Evolutionary conservation across 306 rosid species (phyloP).

Genomic region (Prunus mume): DNA sequence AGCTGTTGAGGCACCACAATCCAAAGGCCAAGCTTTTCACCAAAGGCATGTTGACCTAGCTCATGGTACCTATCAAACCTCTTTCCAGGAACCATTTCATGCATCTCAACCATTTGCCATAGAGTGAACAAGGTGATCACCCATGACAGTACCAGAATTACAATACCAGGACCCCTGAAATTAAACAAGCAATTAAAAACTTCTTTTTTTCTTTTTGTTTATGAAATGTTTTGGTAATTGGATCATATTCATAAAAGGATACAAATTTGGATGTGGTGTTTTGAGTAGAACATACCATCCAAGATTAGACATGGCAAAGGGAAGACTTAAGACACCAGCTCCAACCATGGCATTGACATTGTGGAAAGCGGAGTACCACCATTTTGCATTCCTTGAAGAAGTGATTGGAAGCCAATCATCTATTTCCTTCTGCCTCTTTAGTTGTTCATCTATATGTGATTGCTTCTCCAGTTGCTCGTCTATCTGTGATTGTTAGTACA

Average conservation of each 20-base stretch:
- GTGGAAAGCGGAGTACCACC: conserved; percentile 93
- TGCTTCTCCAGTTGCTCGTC: background rate
- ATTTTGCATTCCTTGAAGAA: conserved; percentile 72
- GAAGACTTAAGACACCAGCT: conserved; percentile 80
- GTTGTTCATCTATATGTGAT: conserved; percentile 21
- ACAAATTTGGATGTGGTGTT: too few species aligned
- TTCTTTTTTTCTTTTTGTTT: too few species aligned
- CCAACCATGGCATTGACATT: conserved; percentile 88
- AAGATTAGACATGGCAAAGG: conserved; percentile 64
- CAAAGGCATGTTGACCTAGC: conserved; percentile 73
- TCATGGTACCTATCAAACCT: conserved; percentile 77
- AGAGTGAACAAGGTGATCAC: conserved; percentile 61
- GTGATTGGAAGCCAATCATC: conserved; percentile 81
- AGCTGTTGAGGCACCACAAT: conserved; percentile 85
- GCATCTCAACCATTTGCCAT: conserved; percentile 90
- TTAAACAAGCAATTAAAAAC: background rate
- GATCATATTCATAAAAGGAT: too few species aligned
- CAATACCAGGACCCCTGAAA: conserved; percentile 71
- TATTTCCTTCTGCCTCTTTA: conserved; percentile 42
- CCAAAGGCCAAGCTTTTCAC: conserved; percentile 67
- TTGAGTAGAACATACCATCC: conserved; percentile 47
- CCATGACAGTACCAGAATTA: conserved; percentile 55
- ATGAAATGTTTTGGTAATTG: too few species aligned
- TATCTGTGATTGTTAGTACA: conserved; percentile 3
- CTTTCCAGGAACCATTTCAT: conserved; percentile 77